Conservation (phyloP, 2,329 filamentous ascomycete genomes). For the Neonectria ditissima region DNA sequence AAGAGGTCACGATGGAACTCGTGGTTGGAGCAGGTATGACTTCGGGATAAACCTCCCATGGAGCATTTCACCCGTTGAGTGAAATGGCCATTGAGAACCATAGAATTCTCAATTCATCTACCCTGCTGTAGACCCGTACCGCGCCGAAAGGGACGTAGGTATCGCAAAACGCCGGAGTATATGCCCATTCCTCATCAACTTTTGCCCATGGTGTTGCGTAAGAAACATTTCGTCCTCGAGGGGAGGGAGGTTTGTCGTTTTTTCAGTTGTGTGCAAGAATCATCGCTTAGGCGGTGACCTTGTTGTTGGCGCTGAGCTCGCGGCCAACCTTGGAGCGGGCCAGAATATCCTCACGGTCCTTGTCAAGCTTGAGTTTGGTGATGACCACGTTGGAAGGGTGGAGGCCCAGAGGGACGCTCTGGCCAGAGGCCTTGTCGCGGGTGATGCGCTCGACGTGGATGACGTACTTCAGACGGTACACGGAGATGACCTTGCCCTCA, state of each 20-base stretch:
- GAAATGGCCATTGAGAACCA: slow-evolving; percentile 79
- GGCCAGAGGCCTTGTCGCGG: slow-evolving; percentile 97
- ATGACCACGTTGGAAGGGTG: slow-evolving; percentile 97
- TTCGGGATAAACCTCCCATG: slow-evolving; percentile 83
- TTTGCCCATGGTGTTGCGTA: slow-evolving; percentile 39
- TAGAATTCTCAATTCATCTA: slow-evolving; percentile 59
- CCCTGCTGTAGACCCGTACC: slow-evolving; percentile 52
- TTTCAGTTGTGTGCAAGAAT: slow-evolving; percentile 33
- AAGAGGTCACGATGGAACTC: slow-evolving; percentile 30
- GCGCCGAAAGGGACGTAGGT: slow-evolving; percentile 44
- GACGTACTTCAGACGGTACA: slow-evolving; percentile 98
- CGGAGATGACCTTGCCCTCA: slow-evolving; percentile 97
- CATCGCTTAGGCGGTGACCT: slow-evolving; percentile 67
- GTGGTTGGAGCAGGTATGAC: slow-evolving; percentile 51
- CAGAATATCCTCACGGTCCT: slow-evolving; percentile 90
- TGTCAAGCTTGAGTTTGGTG: slow-evolving; percentile 98
- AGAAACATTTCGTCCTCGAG: slow-evolving; percentile 39
- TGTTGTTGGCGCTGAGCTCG: slow-evolving; percentile 79
- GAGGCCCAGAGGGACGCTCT: slow-evolving; percentile 93
- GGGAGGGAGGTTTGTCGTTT: slow-evolving; percentile 33
- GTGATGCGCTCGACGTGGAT: slow-evolving; percentile 97
- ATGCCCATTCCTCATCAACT: slow-evolving; percentile 52
- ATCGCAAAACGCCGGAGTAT: slow-evolving; percentile 55
- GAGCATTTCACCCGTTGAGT: slow-evolving; percentile 75
- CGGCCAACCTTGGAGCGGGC: slow-evolving; percentile 86